These are phyloP conservation scores for Aspergillus transmontanensis DNA, from an alignment of 2,329 filamentous ascomycete species.

Conservation along the genomic window DNA sequence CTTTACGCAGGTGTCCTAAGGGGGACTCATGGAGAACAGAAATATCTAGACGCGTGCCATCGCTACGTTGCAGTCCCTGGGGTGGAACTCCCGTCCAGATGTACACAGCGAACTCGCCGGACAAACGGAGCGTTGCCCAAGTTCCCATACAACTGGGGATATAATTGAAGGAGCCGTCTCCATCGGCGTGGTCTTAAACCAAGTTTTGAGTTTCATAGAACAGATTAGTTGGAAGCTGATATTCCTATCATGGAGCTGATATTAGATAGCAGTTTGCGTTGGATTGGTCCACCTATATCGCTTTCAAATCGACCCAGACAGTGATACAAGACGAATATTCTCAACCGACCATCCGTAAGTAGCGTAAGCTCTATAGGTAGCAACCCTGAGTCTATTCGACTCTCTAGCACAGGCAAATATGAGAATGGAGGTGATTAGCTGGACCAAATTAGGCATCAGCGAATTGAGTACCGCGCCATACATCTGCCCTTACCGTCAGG, in stretches of 20 bases:
- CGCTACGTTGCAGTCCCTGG: not conserved
- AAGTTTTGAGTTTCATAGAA: too few relatives aligned
- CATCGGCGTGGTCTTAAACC: not conserved
- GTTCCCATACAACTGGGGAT: not conserved
- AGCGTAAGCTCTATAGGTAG: too few relatives aligned
- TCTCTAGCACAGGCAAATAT: not conserved
- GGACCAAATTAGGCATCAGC: not conserved
- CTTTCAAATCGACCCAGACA: too few relatives aligned
- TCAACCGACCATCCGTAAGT: too few relatives aligned
- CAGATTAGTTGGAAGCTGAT: too few relatives aligned
- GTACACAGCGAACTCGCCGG: not conserved
- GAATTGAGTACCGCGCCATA: not conserved
- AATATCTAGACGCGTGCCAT: not conserved
- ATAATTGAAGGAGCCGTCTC: not conserved
- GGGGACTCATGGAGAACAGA: too few relatives aligned
- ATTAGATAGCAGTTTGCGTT: too few relatives aligned
- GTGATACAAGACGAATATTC: too few relatives aligned
- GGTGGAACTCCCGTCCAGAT: not conserved
- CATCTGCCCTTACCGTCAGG: not conserved
- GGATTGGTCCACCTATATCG: too few relatives aligned
- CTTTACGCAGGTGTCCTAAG: too few relatives aligned
- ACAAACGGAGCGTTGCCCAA: conserved; percentile 31
- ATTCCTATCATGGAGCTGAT: too few relatives aligned
- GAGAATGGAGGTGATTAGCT: not conserved
- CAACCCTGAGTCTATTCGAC: not conserved